Base-by-base conservation (phyloP, 2,329 filamentous ascomycete genomes). In the Blumeriella jaapii region DNA sequence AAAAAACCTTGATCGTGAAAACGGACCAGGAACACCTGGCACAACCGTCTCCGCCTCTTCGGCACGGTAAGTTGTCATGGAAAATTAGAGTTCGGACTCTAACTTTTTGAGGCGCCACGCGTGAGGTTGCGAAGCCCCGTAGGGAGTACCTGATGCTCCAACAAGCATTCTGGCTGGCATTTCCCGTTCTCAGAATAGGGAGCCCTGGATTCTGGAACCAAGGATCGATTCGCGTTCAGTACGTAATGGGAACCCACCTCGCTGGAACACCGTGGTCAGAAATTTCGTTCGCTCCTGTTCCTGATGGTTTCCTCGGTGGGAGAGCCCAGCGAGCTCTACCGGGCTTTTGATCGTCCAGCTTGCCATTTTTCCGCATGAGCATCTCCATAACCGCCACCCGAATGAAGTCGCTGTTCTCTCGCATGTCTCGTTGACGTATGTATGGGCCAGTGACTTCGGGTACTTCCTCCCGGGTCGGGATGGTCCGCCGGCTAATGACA, bases 311-410 rank as follows among this genome's bases (percentile, higher is more conserved):
- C 42, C 76, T 64, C 12, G 76, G 73, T 6, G 77, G 75, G 11
- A 81, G 62, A 6, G 74, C 69, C 67, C 75, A 78, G 29, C 72
- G 68, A n/a, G 76, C 76, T 31, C 75, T 68, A 18, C 76, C 76
- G 11, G 75, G 73, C 36, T 68, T 68, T 44, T 74, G 68, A 47
- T 76, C 72, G 47, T 78, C 74, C 33, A 81, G 61, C 55, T 81
- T 81, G 46, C 76, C 76, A 27, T 62, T 63, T 50, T 69, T 71
- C 36, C 76, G 70, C 76, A 81, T 81, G 9, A 75, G 69, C 69
- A 81, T 79, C 52, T 81, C 76, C 67, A 81, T 73, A 32, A 81
- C 76, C 23, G 76, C 76, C 36, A 81, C 71, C 46, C 76, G 70
- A 51, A 81, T 79, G 50, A 81, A 81, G 49, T 81, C 74, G 25